Conservation (phyloP, 345 rosid species). For the Dipteronia dyeriana region DNA sequence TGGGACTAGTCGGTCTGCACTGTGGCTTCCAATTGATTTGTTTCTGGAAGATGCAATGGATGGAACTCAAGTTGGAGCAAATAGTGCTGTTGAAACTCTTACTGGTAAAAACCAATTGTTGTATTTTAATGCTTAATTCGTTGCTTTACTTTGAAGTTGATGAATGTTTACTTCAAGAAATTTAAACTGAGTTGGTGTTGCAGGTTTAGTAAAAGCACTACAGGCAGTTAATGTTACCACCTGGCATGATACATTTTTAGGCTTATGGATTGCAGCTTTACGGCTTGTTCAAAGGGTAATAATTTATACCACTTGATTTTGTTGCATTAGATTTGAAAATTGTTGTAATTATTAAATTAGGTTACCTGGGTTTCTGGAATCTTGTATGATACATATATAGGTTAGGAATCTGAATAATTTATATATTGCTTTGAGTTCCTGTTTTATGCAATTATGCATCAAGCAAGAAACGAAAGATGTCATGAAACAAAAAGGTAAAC, state of each 20-base stretch:
- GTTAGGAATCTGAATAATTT: constrained; percentile 9
- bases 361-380: not conserved
- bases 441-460: constrained; percentile 5
- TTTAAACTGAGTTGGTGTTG: constrained; percentile 33
- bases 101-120: constrained; percentile 51
- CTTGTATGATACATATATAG: not conserved
- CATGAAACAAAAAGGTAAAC: not conserved
- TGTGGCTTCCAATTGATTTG: constrained; percentile 96
- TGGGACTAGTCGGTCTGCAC: constrained; percentile 66
- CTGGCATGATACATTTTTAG: constrained; percentile 91
- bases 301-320: constrained; percentile 23
- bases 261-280: constrained; percentile 90
- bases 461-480: not conserved
- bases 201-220: constrained; percentile 92
- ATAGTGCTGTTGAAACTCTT: constrained; percentile 71
- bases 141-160: constrained; percentile 16
- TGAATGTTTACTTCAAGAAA: constrained; percentile 2
- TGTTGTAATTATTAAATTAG: not conserved
- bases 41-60: constrained; percentile 94
- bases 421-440: constrained; percentile 1
- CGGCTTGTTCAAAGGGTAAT: constrained; percentile 97
- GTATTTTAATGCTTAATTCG: constrained; percentile 24
- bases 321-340: not conserved
- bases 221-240: constrained; percentile 73
- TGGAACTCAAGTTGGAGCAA: constrained; percentile 70